Evolutionary conservation across 176 grass and related monocot species (phyloP), one percentile per base, ranked within the genome.

Genomic region (Avena eriantha): DNA sequence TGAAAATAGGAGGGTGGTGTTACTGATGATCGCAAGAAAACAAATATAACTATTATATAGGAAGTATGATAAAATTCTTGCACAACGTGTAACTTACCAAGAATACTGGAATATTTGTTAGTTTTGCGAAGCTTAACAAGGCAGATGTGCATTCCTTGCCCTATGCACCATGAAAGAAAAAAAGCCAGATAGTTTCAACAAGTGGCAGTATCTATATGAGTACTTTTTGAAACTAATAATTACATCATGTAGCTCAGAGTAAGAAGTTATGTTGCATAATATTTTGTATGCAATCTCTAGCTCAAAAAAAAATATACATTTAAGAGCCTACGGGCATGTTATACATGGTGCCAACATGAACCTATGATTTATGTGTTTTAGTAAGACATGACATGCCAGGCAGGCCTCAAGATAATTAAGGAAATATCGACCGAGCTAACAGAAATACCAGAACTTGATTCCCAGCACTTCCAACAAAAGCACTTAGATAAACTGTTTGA

Each of bases 81-180:
- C 66, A 45, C 29, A 29, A 2, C 23, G 67, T 54, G 56, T 60
- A 73, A 84, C 89, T 92, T 88, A 98, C 96, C 87, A 98, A 86
- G 78, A 98, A 88, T 85, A 98, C 92, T 71, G 96, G 96, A 34
- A 98, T 94, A 88, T 94, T 95, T 45, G 96, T 92, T 61, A 94
- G 34, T 89, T 98, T 98, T 31, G 96, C 96, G 81, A 98, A 98
- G 76, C 88, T 87, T 77, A 98, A 87, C 57, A 98, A 86, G 22
- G 96, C 92, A 59, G 93, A 94, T n/a, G 96, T 95, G 79, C 93
- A 95, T 87, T 98, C 96, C 86, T 90, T 98, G 34, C 95, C 92
- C 96, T 98, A 83, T 83, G 57, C 11, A 49, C 54, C 81, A 29
- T 29, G 79, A 2, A 74, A 80, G 89, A 55, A 14, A 76, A 67